Percentiles rank a stretch among this genome's conserved stretches.
Conservation (phyloP, 176 grass and related monocot species). For the Oryza brachyantha region DNA sequence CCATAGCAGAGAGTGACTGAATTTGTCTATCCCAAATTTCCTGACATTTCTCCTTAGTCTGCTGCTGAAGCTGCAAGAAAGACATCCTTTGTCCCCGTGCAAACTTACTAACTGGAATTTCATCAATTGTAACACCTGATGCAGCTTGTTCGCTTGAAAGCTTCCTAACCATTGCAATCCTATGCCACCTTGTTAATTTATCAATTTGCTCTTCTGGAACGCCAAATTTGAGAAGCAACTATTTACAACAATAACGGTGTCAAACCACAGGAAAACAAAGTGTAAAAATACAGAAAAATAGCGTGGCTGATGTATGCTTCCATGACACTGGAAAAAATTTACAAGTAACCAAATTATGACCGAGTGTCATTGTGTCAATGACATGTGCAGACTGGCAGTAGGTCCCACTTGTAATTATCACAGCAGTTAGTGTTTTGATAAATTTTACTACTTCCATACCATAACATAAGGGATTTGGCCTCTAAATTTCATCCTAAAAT, state of each 20-base stretch:
- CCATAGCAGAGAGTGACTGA: conserved; percentile 77
- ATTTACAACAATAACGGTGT: conserved; percentile 19
- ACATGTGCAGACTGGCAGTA: background rate
- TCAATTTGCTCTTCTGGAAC: conserved; percentile 95
- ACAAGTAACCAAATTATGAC: background rate
- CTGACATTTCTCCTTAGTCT: conserved; percentile 97
- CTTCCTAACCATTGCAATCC: conserved; percentile 92
- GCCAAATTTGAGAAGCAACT: conserved; percentile 92
- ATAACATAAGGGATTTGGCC: too few relatives aligned
- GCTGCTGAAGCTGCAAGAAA: conserved; percentile 95
- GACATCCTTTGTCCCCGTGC: conserved; percentile 95
- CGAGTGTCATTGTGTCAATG: background rate
- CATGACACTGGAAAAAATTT: background rate
- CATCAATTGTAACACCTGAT: conserved; percentile 82
- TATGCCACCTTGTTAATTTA: conserved; percentile 97
- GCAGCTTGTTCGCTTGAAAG: conserved; percentile 95
- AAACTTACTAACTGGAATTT: conserved; percentile 88
- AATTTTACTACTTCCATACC: too few relatives aligned
- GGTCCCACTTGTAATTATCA: background rate
- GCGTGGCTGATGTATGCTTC: background rate
- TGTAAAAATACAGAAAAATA: background rate
- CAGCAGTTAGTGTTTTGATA: background rate
- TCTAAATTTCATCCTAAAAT: too few relatives aligned
- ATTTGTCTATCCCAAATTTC: conserved; percentile 99
- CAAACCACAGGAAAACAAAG: conserved; percentile 20